Base-by-base conservation (phyloP, 768 basidiomycete genomes). In the Boletellus sp. region DNA sequence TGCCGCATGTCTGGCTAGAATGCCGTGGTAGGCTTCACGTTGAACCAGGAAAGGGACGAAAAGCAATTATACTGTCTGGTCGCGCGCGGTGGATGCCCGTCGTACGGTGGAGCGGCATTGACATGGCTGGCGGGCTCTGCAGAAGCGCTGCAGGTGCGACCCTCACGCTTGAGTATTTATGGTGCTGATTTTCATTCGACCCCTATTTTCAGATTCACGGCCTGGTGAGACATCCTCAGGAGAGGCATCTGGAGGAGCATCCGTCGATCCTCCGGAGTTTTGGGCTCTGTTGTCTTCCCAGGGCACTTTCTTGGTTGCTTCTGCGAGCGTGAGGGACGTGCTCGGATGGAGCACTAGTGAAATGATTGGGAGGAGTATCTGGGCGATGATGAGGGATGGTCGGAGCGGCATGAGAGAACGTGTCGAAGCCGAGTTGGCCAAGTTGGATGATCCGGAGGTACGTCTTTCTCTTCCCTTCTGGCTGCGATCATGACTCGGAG, bases 31-130 rank as follows among this genome's bases (percentile, higher is more conserved):
- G 90, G 26, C 75, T 98, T 35, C 87, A 94, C 60, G 79, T 90
- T 48, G 95, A 99, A 71, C 86, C 92, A 0, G 92, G 93, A 1
- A 97, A 97, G 63, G 93, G 93, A 1, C 75, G 93, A 33, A 96
- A 98, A 70, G 91, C 93, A 2, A 92, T 99, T 61, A 82, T 99
- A 32, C 75, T 99, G n/a, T 82, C 80, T 48, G 94, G 87, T 0
- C 77, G 95, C 9, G 80, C 85, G 26, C 72, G 85, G 39, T 77
- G 77, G 59, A 85, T 90, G 76, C 80, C 83, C 8, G 63, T 57
- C 2, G 65, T 92, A 20, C 66, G 63, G 4, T 93, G 90, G 90
- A 72, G 70, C 3, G 71, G 74, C 33, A 68, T 93, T 24, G 66
- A 71, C 2, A 62, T 65, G 24, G 76, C 75, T 3, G 84, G 84